These are phyloP conservation scores for Articulospora tetracladia DNA, from an alignment of 495 filamentous ascomycete species.

Conservation along the genomic window DNA sequence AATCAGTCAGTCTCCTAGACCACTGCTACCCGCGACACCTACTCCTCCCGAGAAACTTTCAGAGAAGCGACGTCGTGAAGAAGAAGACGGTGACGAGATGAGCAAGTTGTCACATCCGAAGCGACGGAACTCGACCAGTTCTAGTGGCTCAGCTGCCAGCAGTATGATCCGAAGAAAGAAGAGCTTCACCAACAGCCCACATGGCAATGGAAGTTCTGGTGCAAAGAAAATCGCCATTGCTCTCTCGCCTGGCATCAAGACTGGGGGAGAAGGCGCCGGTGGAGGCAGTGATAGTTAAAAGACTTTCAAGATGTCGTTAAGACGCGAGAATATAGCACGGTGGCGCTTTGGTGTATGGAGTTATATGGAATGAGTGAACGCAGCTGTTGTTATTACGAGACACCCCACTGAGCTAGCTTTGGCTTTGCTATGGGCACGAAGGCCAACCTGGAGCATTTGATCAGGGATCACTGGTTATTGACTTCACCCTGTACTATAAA, in stretches of 20 bases:
- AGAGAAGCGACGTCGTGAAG: slow-evolving; percentile 87
- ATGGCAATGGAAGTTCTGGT: slow-evolving; percentile 12
- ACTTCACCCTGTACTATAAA: slow-evolving; percentile 24
- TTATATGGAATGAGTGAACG: slow-evolving; percentile 9
- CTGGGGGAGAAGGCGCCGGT: slow-evolving; percentile 19
- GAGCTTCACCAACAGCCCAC: slow-evolving; percentile 19
- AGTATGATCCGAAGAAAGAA: slow-evolving; percentile 20
- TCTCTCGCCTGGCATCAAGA: slow-evolving; percentile 26
- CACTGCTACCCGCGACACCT: not conserved
- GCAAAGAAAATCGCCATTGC: slow-evolving; percentile 27
- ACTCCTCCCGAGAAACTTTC: slow-evolving; percentile 73
- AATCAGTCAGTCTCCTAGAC: not conserved
- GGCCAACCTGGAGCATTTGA: slow-evolving; percentile 2
- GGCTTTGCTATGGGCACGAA: slow-evolving; percentile 8
- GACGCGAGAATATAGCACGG: slow-evolving; percentile 1
- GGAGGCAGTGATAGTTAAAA: slow-evolving; percentile 17
- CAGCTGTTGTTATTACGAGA: slow-evolving; percentile 18
- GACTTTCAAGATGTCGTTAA: not conserved
- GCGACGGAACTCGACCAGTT: slow-evolving; percentile 25
- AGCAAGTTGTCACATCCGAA: slow-evolving; percentile 51
- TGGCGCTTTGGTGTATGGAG: slow-evolving; percentile 16
- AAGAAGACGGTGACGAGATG: slow-evolving; percentile 81
- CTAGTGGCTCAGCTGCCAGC: slow-evolving; percentile 11
- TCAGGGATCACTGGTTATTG: slow-evolving; percentile 10
- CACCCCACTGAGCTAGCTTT: slow-evolving; percentile 9